Evolutionary conservation across 169 alveolate genomes (phyloP), one percentile per base, ranked within the genome.

Genomic region (Cryptosporidium muris): DNA sequence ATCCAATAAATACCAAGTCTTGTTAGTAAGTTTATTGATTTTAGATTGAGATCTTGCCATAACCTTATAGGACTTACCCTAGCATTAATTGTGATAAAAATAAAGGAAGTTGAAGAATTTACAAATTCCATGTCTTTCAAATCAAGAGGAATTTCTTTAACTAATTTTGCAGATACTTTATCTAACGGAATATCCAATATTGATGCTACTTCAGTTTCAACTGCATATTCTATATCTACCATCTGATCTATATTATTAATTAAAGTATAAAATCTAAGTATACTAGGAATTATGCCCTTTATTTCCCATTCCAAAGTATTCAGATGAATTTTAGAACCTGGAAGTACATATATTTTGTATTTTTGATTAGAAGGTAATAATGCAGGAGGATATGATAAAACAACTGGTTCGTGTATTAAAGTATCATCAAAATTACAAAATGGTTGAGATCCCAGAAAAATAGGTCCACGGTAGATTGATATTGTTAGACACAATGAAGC

Each of bases 281-380:
- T 58, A 16, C 49, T 47, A n/a, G 85, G 85, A 14, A 43, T 25
- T 40, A 54, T 45, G 54, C 60, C 60, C 25, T 58, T 12, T 25
- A 58, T 37, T 58, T 58, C 60, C 85, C 85, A 74, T 58, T 74
- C 60, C n/a, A 74, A 14, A 45, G 85, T 66, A 25, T 43, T 58
- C 6, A 74, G 85, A 58, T 74, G 68, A 48, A 74, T 25, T 4
- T 36, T 43, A 6, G 85, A 74, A 14, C 85, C 85, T 11, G 38
- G 25, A 42, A 58, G 43, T 7, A 74, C 85, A 16, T 74, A 58
- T 4, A 74, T 54, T 16, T 74, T 48, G 60, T 53, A 47, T n/a
- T 25, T 56, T 9, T 56, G 45, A 56, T 8, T 25, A 56, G 25
- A 25, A 25, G 25, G 25, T 25, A 0, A 25, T 25, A 25, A 25